Percentiles rank a stretch among this genome's conserved stretches.
phyloP scores from a whole-genome alignment of 768 basidiomycete genomes.

The Paxillus rubicundulus region DNA sequence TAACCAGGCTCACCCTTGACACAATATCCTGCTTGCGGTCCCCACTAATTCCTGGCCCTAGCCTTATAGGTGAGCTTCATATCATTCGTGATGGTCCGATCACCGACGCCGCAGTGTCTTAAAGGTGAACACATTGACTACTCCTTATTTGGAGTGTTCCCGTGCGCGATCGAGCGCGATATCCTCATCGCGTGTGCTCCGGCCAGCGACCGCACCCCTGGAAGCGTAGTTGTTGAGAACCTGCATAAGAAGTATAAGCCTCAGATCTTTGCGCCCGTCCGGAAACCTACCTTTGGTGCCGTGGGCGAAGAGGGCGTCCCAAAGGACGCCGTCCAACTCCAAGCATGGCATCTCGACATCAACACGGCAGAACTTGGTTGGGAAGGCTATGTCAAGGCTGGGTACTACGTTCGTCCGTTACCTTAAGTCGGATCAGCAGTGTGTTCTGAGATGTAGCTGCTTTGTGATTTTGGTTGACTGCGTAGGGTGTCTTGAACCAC shows the following conservation, averaged over 20 bases:
- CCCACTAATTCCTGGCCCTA: conserved; percentile 2
- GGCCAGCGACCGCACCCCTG: conserved; percentile 35
- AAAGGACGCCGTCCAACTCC: conserved; percentile 36
- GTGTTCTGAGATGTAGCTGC: neutral
- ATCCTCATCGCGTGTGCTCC: conserved; percentile 75
- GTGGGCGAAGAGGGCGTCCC: conserved; percentile 33
- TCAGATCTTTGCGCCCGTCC: conserved; percentile 56
- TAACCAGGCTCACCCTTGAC: neutral
- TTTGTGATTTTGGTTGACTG: neutral
- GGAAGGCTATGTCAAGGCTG: conserved; percentile 89
- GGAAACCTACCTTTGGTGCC: conserved; percentile 23
- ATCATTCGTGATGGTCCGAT: conserved; percentile 15
- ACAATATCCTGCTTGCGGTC: neutral
- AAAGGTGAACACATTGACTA: conserved; percentile 87
- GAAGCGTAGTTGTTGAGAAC: conserved; percentile 63
- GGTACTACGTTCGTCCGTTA: conserved; percentile 62
- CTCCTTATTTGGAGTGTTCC: conserved; percentile 78
- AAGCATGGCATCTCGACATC: conserved; percentile 74
- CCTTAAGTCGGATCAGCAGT: neutral
- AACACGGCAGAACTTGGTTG: conserved; percentile 61
- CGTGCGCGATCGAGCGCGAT: conserved; percentile 81
- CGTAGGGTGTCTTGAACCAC: conserved; percentile 64
- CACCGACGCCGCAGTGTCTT: neutral
- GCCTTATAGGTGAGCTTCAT: conserved; percentile 34
- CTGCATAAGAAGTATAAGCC: conserved; percentile 56